phyloP scores from a whole-genome alignment of 1,284 basidiomycete genomes.

The Ceratobasidium sp. region DNA sequence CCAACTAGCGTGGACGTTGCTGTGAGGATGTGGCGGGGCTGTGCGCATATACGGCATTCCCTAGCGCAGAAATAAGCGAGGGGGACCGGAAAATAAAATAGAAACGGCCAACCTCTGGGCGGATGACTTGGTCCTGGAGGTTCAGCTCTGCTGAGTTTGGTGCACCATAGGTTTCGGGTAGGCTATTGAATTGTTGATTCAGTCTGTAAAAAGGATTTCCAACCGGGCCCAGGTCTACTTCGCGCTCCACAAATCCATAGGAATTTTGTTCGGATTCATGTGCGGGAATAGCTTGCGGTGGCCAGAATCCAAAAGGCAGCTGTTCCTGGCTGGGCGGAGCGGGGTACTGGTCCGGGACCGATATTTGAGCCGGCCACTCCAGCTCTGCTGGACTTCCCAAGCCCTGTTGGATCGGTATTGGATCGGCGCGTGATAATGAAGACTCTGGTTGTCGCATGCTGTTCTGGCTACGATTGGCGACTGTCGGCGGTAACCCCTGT shows the following conservation, averaged over 20 bases:
- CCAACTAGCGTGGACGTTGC: not conserved
- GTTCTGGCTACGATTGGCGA: not conserved
- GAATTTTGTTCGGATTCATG: not conserved
- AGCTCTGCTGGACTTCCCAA: not conserved
- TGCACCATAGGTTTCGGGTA: not conserved
- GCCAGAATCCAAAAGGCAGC: not conserved
- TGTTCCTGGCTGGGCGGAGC: not conserved
- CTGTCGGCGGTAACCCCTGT: not conserved
- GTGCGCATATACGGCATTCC: slow-evolving; percentile 1
- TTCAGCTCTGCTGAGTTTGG: not conserved
- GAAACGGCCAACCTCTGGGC: not conserved
- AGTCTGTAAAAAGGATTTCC: not conserved
- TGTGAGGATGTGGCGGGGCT: not conserved
- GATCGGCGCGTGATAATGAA: not conserved
- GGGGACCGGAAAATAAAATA: not conserved
- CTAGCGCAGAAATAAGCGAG: not conserved
- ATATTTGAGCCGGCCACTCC: not conserved
- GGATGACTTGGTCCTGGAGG: not conserved
- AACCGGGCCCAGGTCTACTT: not conserved
- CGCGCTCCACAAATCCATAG: not conserved
- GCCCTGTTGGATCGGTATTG: not conserved
- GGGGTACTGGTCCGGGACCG: not conserved
- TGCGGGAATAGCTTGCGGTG: not conserved
- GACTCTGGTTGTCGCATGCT: not conserved
- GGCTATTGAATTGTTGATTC: not conserved